Conservation (phyloP, 768 basidiomycete species). For the Pulveroboletus ravenelii region DNA sequence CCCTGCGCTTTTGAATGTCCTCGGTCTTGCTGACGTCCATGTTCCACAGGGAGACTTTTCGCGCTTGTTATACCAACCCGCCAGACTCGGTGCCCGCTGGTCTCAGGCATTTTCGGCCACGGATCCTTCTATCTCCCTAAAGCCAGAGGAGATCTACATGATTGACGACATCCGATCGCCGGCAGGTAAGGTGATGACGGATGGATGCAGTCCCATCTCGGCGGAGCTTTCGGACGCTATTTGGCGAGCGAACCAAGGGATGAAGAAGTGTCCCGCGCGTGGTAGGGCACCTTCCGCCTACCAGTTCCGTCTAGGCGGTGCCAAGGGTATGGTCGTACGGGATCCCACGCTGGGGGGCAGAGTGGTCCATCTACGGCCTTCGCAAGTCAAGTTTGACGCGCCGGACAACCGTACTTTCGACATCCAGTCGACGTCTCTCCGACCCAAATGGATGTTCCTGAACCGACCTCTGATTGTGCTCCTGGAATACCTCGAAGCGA, state of each 20-base stretch:
- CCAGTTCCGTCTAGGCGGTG: conserved; percentile 44
- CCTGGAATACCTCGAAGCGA: conserved; percentile 43
- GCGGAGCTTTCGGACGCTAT: conserved; percentile 32
- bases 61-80: conserved; percentile 35
- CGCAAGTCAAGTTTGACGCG: conserved; percentile 47
- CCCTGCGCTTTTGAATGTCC: background rate
- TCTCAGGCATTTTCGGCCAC: conserved; percentile 52
- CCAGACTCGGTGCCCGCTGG: conserved; percentile 49
- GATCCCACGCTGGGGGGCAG: conserved; percentile 36
- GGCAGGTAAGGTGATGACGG: conserved; percentile 39
- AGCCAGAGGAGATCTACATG: conserved; percentile 30
- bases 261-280: conserved; percentile 20
- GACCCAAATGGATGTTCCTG: conserved; percentile 41
- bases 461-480: conserved; percentile 48
- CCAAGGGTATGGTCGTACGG: conserved; percentile 44
- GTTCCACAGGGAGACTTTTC: conserved; percentile 38
- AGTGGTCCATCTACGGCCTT: conserved; percentile 38
- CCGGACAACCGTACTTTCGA: conserved; percentile 37
- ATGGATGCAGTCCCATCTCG: conserved; percentile 49
- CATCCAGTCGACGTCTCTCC: conserved; percentile 43
- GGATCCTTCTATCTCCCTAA: conserved; percentile 40
- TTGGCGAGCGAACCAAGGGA: conserved; percentile 33
- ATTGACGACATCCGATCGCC: conserved; percentile 31
- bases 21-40: conserved; percentile 1
- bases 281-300: conserved; percentile 34